A percentile compares a stretch with the other conserved stretches of the same genome.
Conservation (phyloP, 1,284 basidiomycete genomes). For the Cryptococcus sp. region DNA sequence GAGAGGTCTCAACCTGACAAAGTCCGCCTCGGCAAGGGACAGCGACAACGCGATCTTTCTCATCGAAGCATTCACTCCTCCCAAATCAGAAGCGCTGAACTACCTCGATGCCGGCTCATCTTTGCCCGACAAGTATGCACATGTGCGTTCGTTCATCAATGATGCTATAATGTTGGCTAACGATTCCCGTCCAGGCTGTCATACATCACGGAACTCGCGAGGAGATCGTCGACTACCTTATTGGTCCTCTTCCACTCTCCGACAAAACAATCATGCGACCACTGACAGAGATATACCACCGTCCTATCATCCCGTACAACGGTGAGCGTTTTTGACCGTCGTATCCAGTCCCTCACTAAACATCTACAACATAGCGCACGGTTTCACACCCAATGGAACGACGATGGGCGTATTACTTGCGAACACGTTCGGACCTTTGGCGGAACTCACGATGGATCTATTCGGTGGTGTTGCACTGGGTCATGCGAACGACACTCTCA, state of each 20-base stretch:
- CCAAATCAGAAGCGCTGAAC: slow-evolving; percentile 38
- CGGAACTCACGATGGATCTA: slow-evolving; percentile 50
- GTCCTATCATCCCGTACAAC: slow-evolving; percentile 23
- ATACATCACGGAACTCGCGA: slow-evolving; percentile 55
- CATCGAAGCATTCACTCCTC: slow-evolving; percentile 38
- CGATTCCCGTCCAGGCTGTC: slow-evolving; percentile 49
- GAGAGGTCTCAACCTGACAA: slow-evolving; percentile 56
- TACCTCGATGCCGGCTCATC: slow-evolving; percentile 22
- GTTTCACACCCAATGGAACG: slow-evolving; percentile 22
- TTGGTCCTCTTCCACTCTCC: slow-evolving; percentile 45
- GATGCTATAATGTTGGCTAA: no score
- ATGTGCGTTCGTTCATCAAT: slow-evolving; percentile 14
- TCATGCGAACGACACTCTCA: slow-evolving; percentile 7
- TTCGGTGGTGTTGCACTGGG: slow-evolving; percentile 25
- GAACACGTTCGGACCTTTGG: slow-evolving; percentile 12
- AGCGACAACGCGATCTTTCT: slow-evolving; percentile 45
- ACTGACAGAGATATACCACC: slow-evolving; percentile 27
- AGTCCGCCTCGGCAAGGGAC: slow-evolving; percentile 11
- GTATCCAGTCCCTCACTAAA: background rate
- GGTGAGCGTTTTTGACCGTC: slow-evolving; percentile 12
- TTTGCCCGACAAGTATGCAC: slow-evolving; percentile 33
- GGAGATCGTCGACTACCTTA: slow-evolving; percentile 44
- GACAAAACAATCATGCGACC: slow-evolving; percentile 16
- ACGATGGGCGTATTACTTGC: slow-evolving; percentile 53
- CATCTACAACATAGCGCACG: background rate